Percentiles rank a stretch among this genome's conserved stretches.
Evolutionary conservation across 2,329 filamentous ascomycete genomes (phyloP).

Genomic region (Calonectria fujianensis): DNA sequence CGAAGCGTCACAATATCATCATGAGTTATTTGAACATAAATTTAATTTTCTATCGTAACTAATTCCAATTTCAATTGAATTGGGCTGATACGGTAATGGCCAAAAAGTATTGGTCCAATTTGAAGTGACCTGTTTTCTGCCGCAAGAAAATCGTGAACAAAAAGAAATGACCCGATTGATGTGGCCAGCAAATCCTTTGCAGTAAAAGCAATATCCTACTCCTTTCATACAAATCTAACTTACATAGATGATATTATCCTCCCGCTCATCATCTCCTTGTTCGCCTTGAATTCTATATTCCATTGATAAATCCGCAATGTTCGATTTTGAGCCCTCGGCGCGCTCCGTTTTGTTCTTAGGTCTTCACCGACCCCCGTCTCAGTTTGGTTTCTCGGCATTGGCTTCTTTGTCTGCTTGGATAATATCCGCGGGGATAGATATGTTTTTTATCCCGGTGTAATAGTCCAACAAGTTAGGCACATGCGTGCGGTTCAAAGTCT

Average conservation of each 20-base stretch:
- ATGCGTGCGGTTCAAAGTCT: background rate
- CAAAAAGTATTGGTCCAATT: background rate
- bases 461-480: background rate
- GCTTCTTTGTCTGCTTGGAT: background rate
- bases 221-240: background rate
- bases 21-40: too few relatives aligned
- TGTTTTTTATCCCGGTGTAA: background rate
- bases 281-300: background rate
- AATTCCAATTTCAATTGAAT: background rate
- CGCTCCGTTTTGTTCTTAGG: background rate
- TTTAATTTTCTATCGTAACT: background rate
- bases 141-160: background rate
- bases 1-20: too few relatives aligned
- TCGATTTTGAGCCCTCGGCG: background rate
- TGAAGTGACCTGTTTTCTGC: background rate
- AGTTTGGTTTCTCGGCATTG: background rate
- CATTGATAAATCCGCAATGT: background rate
- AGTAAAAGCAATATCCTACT: background rate
- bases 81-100: background rate
- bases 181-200: background rate
- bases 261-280: background rate
- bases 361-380: background rate
- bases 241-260: background rate
- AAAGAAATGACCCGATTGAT: background rate
- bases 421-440: background rate